Conservation (phyloP, 495 filamentous ascomycete genomes). For the Hyaloscypha hepaticicola region DNA sequence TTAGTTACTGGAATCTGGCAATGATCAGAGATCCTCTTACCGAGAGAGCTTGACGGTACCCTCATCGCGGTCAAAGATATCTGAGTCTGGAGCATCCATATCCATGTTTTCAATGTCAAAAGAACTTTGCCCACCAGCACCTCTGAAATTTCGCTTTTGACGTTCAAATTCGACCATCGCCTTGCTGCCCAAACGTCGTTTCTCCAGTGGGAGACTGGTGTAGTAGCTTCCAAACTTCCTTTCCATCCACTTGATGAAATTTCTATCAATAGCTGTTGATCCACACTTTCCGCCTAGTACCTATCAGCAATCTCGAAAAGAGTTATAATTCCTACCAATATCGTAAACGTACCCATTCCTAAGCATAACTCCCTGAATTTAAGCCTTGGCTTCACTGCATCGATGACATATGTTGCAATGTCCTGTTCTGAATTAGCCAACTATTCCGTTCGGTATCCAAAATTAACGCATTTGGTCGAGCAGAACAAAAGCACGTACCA, state of each 20-base stretch:
- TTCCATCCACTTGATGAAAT: constrained; percentile 31
- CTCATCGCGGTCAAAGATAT: not conserved
- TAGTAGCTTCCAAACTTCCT: constrained; percentile 31
- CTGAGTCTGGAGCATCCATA: not conserved
- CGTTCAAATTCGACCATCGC: constrained; percentile 35
- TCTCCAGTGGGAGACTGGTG: constrained; percentile 17
- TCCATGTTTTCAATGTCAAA: not conserved
- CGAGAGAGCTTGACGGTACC: not conserved
- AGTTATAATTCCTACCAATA: too few species aligned
- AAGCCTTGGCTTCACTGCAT: not conserved
- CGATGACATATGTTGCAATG: constrained; percentile 16
- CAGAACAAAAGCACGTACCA: constrained; percentile 5
- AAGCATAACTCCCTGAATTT: constrained; percentile 20
- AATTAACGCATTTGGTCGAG: not conserved
- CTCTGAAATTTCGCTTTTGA: not conserved
- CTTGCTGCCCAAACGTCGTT: constrained; percentile 31
- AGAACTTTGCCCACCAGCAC: not conserved
- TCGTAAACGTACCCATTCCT: constrained; percentile 20
- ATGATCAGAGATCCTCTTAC: not conserved
- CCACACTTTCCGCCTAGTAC: constrained; percentile 16
- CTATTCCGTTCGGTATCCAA: not conserved
- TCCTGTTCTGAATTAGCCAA: not conserved
- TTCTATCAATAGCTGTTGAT: constrained; percentile 18
- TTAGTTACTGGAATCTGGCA: not conserved
- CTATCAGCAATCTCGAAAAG: not conserved